Evolutionary conservation across 345 rosid genomes (phyloP).

Genomic region (Camelina neglecta): DNA sequence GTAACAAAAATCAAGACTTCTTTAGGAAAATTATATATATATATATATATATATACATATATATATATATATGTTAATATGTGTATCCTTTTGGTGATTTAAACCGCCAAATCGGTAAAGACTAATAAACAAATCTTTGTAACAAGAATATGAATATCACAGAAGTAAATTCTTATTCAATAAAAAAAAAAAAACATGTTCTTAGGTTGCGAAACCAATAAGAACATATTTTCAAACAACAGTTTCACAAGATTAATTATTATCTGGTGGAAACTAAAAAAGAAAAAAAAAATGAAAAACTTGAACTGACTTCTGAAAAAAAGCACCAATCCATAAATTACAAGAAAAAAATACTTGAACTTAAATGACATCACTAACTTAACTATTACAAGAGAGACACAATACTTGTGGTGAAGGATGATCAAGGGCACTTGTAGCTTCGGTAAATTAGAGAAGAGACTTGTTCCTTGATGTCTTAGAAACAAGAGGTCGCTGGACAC

Average conservation of each 20-base stretch:
- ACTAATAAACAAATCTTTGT: neutral
- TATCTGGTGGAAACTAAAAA: slow-evolving; percentile 12
- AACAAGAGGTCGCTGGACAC: slow-evolving; percentile 32
- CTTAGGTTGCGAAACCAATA: slow-evolving; percentile 9
- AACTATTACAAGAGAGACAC: neutral
- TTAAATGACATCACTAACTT: slow-evolving; percentile 11
- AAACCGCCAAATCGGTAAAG: neutral
- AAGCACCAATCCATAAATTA: slow-evolving; percentile 2
- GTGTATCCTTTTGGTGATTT: too few relatives aligned
- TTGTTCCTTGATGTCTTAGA: slow-evolving; percentile 37
- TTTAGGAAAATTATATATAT: too few relatives aligned
- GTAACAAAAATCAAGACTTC: neutral
- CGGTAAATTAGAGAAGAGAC: slow-evolving; percentile 29
- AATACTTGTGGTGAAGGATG: slow-evolving; percentile 11
- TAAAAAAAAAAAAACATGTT: slow-evolving; percentile 10
- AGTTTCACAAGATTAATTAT: slow-evolving; percentile 34
- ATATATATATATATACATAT: too few relatives aligned
- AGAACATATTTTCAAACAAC: slow-evolving; percentile 10
- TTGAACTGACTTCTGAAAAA: slow-evolving; percentile 12
- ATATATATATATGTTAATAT: too few relatives aligned
- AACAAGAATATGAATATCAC: neutral
- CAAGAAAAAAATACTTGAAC: neutral
- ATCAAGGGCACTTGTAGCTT: slow-evolving; percentile 40
- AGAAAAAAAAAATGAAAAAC: neutral
- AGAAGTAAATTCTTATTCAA: neutral